A percentile compares a stretch with the other conserved stretches of the same genome.
phyloP scores from a whole-genome alignment of 129 eudicot genomes.

The Smallanthus sonchifolius region DNA sequence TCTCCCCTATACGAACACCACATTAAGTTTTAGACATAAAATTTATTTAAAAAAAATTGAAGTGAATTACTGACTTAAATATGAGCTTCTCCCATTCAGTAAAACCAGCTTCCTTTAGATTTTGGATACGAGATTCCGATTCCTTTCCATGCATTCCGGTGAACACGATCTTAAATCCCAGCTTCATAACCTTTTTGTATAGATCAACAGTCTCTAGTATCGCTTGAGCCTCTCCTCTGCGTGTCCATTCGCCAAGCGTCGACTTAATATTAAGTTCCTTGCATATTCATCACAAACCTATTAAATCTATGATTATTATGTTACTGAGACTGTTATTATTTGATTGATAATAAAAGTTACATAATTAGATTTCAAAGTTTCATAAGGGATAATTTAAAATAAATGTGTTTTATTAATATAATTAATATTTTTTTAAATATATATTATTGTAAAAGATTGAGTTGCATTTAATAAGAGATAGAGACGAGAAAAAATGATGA shows the following conservation, averaged over 20 bases:
- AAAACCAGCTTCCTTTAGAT: slow-evolving; percentile 38
- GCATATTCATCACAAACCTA: neutral
- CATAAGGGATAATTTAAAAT: no score
- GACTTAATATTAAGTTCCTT: slow-evolving; percentile 30
- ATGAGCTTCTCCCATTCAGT: slow-evolving; percentile 42
- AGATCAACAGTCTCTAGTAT: slow-evolving; percentile 30
- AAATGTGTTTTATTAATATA: no score
- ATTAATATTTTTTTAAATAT: no score
- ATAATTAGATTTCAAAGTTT: no score
- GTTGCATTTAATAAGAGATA: no score
- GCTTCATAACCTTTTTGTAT: slow-evolving; percentile 24
- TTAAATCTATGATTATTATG: no score
- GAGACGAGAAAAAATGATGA: no score
- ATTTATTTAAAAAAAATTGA: no score
- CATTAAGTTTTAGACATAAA: no score
- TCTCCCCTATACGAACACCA: neutral
- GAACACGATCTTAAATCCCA: slow-evolving; percentile 42
- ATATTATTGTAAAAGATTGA: no score
- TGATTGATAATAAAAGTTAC: no score
- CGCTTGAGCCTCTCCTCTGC: slow-evolving; percentile 29
- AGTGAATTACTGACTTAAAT: slow-evolving; percentile 22
- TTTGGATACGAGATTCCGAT: slow-evolving; percentile 7
- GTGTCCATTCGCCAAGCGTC: slow-evolving; percentile 25
- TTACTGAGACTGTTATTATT: no score
- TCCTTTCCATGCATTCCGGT: slow-evolving; percentile 12